phyloP scores from a whole-genome alignment of 208 protist species.

The Crithidia thermophila region DNA sequence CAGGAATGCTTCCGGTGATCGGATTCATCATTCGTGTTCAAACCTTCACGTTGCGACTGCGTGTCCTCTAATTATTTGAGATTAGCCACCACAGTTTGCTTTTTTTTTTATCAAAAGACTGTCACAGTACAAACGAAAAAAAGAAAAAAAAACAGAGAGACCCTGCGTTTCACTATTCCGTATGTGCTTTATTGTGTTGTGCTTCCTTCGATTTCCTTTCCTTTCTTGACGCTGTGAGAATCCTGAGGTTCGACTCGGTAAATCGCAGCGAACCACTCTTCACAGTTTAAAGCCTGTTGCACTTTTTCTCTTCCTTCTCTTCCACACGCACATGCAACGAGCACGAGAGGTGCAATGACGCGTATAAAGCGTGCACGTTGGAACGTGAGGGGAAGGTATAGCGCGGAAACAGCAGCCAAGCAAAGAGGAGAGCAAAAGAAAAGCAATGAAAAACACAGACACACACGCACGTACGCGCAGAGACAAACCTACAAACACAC shows the following conservation, averaged over 20 bases:
- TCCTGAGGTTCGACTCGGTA: too few relatives aligned
- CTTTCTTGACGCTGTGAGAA: too few relatives aligned
- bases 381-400: neutral
- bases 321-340: too few relatives aligned
- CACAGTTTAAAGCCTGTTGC: too few relatives aligned
- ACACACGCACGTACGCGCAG: constrained; percentile 15
- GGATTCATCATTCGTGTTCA: constrained; percentile 25
- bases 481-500: constrained; percentile 7
- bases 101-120: neutral
- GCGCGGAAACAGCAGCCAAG: too few relatives aligned
- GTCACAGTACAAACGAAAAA: neutral
- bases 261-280: too few relatives aligned
- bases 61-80: too few relatives aligned
- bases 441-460: neutral
- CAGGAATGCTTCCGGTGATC: constrained; percentile 27
- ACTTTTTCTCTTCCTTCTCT: neutral
- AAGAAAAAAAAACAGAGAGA: neutral
- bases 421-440: too few relatives aligned
- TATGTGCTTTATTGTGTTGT: too few relatives aligned
- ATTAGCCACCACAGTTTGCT: neutral
- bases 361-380: neutral
- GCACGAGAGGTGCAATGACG: too few relatives aligned
- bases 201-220: too few relatives aligned
- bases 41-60: neutral
- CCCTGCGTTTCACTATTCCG: neutral